Evolutionary conservation across 495 filamentous ascomycete species (phyloP), one percentile per base, ranked within the genome.

Genomic region (Neurospora hispaniola): DNA sequence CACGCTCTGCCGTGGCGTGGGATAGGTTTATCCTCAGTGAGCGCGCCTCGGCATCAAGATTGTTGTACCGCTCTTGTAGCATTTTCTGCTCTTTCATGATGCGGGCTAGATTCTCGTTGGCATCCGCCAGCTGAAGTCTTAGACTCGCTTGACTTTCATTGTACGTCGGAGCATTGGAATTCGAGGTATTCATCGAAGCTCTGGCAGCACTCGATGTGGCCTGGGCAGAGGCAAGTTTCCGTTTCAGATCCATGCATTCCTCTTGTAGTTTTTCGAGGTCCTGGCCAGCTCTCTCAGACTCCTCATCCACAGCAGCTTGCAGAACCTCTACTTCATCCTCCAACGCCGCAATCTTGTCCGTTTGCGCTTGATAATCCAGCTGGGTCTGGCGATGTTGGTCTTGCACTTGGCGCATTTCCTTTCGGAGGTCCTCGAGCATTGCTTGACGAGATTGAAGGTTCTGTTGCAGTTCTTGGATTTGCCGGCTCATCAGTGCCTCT

Each of bases 321-420:
- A 95, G 81, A 43, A 94, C 87, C 69, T 94, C 89, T 12, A 95
- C 85, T 78, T 96, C 93, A 74, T 94, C 92, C 77, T 95, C 92
- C 18, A 96, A 78, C n/a, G 85, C 88, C 74, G 92, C 88, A 10
- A 92, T 82, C 75, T 90, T 93, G 68, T 93, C 90, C 54, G 84
- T 83, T 40, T 93, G 82, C 2, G 84, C 80, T 71, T 88, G 85
- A 79, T 89, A 88, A 44, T 91, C 89, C 18, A 90, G 87, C 75
- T 89, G 86, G 69, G 87, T 88, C 69, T 90, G 81, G 39, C 90
- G 89, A 12, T 93, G 85, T 20, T 94, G 90, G 75, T 95, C 90
- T 62, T 86, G 88, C 35, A 88, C 84, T 9, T 83, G 76, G 10
- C 90, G 86, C 16, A 92, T 81, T 70, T 85, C 83, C 44, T 79